Conservation (phyloP, 306 rosid genomes). For the Mimosa bimucronata region DNA sequence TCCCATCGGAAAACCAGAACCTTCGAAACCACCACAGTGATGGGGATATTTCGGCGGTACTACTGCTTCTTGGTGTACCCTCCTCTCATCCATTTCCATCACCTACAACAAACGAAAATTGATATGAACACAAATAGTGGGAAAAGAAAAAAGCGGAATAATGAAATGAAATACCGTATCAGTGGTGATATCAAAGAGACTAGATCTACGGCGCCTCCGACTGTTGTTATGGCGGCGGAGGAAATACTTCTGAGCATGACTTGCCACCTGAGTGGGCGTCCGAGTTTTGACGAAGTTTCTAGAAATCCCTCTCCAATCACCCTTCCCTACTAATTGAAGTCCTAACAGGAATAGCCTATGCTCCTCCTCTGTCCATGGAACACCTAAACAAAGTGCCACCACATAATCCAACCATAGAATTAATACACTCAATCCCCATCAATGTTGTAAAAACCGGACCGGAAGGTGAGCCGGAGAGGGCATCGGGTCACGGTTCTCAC, state of each 20-base stretch:
- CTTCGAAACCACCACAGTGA: conserved; percentile 43
- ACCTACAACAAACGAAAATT: conserved; percentile 33
- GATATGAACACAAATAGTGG: not conserved
- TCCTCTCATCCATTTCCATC: conserved; percentile 62
- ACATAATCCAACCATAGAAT: not conserved
- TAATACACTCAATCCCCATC: not conserved
- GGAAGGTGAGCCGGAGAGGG: no score
- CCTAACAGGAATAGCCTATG: conserved; percentile 79
- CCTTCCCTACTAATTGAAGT: conserved; percentile 79
- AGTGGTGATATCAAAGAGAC: conserved; percentile 88
- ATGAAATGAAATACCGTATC: conserved; percentile 46
- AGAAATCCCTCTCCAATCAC: conserved; percentile 98
- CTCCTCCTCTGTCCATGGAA: conserved; percentile 95
- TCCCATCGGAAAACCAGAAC: conserved; percentile 44
- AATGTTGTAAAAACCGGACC: no score
- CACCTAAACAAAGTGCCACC: no score
- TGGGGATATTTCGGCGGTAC: conserved; percentile 41
- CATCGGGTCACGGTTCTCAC: no score
- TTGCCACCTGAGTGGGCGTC: conserved; percentile 92
- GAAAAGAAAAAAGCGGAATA: not conserved
- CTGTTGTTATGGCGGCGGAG: conserved; percentile 76
- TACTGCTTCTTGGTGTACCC: conserved; percentile 42
- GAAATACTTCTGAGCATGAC: conserved; percentile 95
- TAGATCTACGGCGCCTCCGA: conserved; percentile 93
- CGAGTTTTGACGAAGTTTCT: conserved; percentile 89